Conservation (phyloP, 768 basidiomycete genomes). For the Psilocybe sp. region DNA sequence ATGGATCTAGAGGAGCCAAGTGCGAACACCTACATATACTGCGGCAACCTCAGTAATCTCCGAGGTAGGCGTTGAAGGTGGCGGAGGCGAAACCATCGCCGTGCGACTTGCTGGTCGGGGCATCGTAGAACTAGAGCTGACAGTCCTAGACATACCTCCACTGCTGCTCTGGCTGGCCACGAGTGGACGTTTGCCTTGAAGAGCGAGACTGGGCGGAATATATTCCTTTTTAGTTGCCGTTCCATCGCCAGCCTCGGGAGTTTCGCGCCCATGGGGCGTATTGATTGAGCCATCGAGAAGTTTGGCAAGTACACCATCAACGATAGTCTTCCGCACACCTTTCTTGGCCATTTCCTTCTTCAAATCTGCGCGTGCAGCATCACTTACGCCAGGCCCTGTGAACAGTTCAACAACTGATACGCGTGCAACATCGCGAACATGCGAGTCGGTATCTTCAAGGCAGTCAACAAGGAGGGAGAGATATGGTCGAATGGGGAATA, state of each 20-base stretch:
- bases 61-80: constrained; percentile 30
- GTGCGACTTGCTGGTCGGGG: constrained; percentile 63
- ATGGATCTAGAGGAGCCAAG: not conserved
- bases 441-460: constrained; percentile 87
- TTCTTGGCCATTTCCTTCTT: constrained; percentile 90
- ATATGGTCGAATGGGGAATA: constrained; percentile 81
- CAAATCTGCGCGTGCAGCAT: constrained; percentile 87
- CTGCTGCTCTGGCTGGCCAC: constrained; percentile 26
- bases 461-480: constrained; percentile 76
- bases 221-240: constrained; percentile 50
- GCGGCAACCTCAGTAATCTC: constrained; percentile 52
- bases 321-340: constrained; percentile 82
- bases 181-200: constrained; percentile 54
- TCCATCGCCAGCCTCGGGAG: constrained; percentile 58
- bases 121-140: constrained; percentile 45
- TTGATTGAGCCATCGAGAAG: constrained; percentile 49
- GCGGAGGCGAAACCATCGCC: constrained; percentile 44
- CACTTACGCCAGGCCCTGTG: constrained; percentile 75
- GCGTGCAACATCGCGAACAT: constrained; percentile 84
- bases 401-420: constrained; percentile 83
- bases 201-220: constrained; percentile 70
- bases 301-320: constrained; percentile 73
- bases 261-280: constrained; percentile 49
- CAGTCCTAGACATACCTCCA: constrained; percentile 39
- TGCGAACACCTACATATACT: constrained; percentile 58